Evolutionary conservation across 169 alveolate species (phyloP), one percentile per base, ranked within the genome.

Genomic region (Plasmodium adleri): DNA sequence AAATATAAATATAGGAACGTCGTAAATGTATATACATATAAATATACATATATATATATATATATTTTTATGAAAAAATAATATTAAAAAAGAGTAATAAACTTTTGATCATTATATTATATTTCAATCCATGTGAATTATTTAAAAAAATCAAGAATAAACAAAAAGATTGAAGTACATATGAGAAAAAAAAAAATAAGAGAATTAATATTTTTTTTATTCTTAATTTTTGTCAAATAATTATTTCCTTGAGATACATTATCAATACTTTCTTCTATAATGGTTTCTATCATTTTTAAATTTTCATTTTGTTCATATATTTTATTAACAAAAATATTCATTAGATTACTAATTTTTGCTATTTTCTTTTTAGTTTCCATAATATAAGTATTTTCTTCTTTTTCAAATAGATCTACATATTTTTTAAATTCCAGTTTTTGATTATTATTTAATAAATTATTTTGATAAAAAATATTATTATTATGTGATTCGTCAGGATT

Each of bases 221-320:
- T 78, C 54, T 78, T 64, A 15, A 78, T 78, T 78, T 78, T 78
- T 20, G 39, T 78, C 15, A 78, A 70, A 59, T 78, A 78, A 45
- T 45, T 64, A 52, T 78, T 78, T 45, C 89, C 89, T 49, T 78
- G 78, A 22, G 89, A 67, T 43, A 78, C 89, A 70, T 78, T 78
- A 58, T 78, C 80, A 24, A 78, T 78, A 43, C 89, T 78, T 45
- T 78, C 89, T 70, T 78, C 89, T 71, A 78, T 63, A 39, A 78
- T 71, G 47, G 64, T 72, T 45, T 78, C 89, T 50, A 78, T 78
- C 89, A 78, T 78, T 58, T 10, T 78, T 60, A 78, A 52, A 71
- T 78, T 78, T 70, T 78, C 89, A 66, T 78, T 78, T 45, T 78
- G 89, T 32, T 78, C 89, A 78, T 78, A 78, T 66, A 78, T 78